Evolutionary conservation across 495 filamentous ascomycete genomes (phyloP), one percentile per base, ranked within the genome.

Genomic region (Aspergillus asperescens): DNA sequence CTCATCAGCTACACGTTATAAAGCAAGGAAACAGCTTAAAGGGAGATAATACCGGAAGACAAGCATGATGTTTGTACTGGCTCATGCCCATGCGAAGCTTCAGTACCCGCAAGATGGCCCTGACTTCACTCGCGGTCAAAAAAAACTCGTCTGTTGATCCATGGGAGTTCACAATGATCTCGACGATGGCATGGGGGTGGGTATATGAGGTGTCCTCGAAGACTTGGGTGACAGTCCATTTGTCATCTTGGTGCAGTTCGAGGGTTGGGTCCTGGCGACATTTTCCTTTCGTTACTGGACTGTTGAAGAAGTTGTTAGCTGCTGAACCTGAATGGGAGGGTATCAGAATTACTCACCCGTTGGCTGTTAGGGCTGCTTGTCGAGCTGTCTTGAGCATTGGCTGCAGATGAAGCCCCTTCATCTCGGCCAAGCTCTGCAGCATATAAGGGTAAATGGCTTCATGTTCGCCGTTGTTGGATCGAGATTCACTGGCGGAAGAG

Each of bases 81-180:
- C 12, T 2, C 32, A 58, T 19, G 7, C 13, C 46, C 39, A 58
- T 46, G 3, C 56, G 45, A 10, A 46, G 13, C 25, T 41, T 24
- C 38, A 58, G 46, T 13, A 54, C 39, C 29, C 46, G 46, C 25
- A 58, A 6, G 5, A 58, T 50, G 7, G 50, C 46, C n/a, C 20
- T 54, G 20, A 58, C 25, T 31, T 57, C 49, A 7, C 38, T 20
- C 12, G 22, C 19, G 5, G 48, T 51, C 20, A 52, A 28, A 23
- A 27, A 27, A 5, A 13, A n/a, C 8, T 13, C 35, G 20, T 15
- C 29, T 32, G n/a, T 37, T 38, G 12, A 10, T 15, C 7, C 28
- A 15, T 10, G 46, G 15, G 44, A 28, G 38, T 44, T 19, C 20
- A 53, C 39, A n/a, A 50, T 32, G 7, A 45, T 25, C 28, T 52